Base-by-base conservation (phyloP, 306 rosid species). In the Vigna angularis region DNA sequence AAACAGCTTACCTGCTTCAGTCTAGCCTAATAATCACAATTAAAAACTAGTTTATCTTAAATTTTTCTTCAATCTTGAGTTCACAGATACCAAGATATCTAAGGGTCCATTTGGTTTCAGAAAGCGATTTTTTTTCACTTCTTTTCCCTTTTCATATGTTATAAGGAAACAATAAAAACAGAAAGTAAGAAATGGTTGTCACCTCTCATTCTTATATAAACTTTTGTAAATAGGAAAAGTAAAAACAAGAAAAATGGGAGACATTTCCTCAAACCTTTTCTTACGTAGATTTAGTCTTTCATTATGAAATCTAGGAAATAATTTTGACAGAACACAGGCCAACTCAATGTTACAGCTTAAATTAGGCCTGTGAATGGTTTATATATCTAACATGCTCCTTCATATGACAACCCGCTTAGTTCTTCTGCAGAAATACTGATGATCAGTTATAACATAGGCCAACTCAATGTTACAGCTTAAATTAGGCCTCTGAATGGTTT, bases 1-100 rank as follows among this genome's bases (percentile, higher is more conserved):
- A 59, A 53, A 17, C 9, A 72, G 77, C 38, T 38, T 13, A 7
- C 52, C 77, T 72, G 52, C 66, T 6, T 38, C 38, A 53, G 9
- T 62, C 68, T 62, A 62, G 47, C 47, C 48, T 32, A 32, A 63
- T 34, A 63, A 36, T 4, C 28, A 52, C 1, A 52, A 71, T 17
- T 52, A 55, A 16, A 53, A 53, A 8, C 2, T 2, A 4, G 28
- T 53, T 53, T 53, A 53, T 26, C 28, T 17, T 8, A 53, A 72
- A 1, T 20, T 48, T 36, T 48, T 36, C 38, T 55, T 14, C 42
- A 38, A 12, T 17, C 59, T 53, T 8, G 26, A 53, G 59, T 17
- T 52, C 59, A 53, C 20, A 7, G 26, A 53, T 3, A 52, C 5
- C 26, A 2, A 52, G 24, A 17, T 52, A 52, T 52, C 11, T 17